Evolutionary conservation across 306 rosid species (phyloP), one percentile per base, ranked within the genome.

Genomic region (Castanea crenata): DNA sequence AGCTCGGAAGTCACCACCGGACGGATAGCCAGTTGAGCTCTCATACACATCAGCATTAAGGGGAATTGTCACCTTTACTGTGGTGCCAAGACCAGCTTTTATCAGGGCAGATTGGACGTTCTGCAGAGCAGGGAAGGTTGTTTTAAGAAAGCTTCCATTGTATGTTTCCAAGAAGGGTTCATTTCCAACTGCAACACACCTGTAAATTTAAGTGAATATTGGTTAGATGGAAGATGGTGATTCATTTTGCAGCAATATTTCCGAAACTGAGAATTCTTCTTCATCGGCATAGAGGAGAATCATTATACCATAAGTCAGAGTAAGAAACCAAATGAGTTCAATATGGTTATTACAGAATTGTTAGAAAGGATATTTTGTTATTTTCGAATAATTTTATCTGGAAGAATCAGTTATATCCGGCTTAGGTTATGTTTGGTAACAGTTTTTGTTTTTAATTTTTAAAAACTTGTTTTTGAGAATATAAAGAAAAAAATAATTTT

Each of bases 131-230:
- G 88, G 90, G 82, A 79, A 87, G 29, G 88, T 84, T 77, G 86
- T 73, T 55, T 55, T 25, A 6, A 87, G 88, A 82, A 87, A 87
- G 81, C 83, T 84, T 63, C 90, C 90, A 21, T 87, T 87, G 82
- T 87, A 87, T 4, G 90, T 87, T 32, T 76, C 46, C 84, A 87
- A 80, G 84, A 87, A 87, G 23, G 90, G 90, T 65, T 87, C 90
- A 77, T 87, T 87, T 75, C 90, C 90, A 69, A 87, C 90, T 15
- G 90, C 90, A 74, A 87, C 90, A 67, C 84, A 87, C 68, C 90
- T 87, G 87, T 56, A 61, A 57, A 78, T 68, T 75, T 79, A 85
- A 41, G 71, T 25, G 52, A 51, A 54, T 21, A 18, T 51, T 52
- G 74, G 63, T 62, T 21, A 65, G 11, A 32, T 25, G 63, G 8